A percentile compares a stretch with the other conserved stretches of the same genome.
phyloP scores from a whole-genome alignment of 2,329 filamentous ascomycete species.

The Aspergillus intermedius region DNA sequence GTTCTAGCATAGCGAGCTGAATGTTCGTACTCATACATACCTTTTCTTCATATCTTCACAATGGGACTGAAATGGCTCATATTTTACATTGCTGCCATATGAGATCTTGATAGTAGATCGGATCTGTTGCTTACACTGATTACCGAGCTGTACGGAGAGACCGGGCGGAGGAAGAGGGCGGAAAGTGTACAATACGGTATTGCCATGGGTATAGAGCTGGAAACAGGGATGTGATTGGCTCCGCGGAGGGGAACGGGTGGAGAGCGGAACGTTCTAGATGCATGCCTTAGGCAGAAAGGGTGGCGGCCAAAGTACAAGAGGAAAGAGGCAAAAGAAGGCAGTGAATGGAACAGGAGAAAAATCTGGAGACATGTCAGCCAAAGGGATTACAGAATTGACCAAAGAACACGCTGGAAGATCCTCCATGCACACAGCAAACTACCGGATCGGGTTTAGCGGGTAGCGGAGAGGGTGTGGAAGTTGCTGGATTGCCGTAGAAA shows the following conservation, averaged over 20 bases:
- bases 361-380: neutral
- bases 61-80: no score
- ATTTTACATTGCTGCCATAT: no score
- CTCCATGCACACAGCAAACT: neutral
- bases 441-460: constrained; percentile 1
- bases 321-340: neutral
- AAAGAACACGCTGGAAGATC: constrained; percentile 11
- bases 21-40: constrained; percentile 18
- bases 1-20: constrained; percentile 34
- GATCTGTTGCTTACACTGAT: no score
- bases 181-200: constrained; percentile 5
- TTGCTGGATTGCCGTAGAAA: constrained; percentile 35
- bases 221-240: constrained; percentile 8
- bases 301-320: neutral
- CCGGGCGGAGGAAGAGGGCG: constrained; percentile 5
- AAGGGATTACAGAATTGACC: neutral
- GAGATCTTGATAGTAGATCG: constrained; percentile 3
- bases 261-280: constrained; percentile 32
- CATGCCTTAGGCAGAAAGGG: constrained; percentile 11
- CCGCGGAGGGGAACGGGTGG: constrained; percentile 7
- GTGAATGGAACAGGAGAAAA: neutral
- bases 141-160: neutral
- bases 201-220: neutral
- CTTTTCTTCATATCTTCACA: constrained; percentile 1
- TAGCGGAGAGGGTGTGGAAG: constrained; percentile 24